A percentile compares a stretch with the other conserved stretches of the same genome.
Evolutionary conservation across 164 flowering plant genomes (phyloP).

Genomic region (Piper longum): DNA sequence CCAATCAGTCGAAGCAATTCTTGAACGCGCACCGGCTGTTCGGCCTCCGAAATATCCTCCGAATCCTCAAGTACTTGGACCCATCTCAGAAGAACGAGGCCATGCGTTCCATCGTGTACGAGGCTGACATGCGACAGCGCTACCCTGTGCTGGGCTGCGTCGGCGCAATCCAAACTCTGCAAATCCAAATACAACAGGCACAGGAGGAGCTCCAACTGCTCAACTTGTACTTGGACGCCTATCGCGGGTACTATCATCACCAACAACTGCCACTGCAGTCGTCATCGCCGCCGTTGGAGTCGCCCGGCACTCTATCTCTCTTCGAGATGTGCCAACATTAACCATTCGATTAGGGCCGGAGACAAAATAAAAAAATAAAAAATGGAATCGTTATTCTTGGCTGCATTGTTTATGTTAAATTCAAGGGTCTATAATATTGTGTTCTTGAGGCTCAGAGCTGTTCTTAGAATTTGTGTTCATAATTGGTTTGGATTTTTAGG

Average conservation of each 20-base stretch:
- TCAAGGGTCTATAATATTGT: too few relatives aligned
- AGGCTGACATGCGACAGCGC: slow-evolving; percentile 23
- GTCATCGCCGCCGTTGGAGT: slow-evolving; percentile 12
- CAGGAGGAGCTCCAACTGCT: slow-evolving; percentile 41
- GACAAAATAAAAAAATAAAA: too few relatives aligned
- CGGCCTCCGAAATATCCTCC: slow-evolving; percentile 37
- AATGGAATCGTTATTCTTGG: too few relatives aligned
- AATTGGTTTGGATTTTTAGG: too few relatives aligned
- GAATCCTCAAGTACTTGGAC: slow-evolving; percentile 14
- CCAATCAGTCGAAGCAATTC: slow-evolving; percentile 26
- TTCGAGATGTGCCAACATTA: too few relatives aligned
- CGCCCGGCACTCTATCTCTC: too few relatives aligned
- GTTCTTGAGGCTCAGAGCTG: too few relatives aligned
- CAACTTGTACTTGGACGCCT: slow-evolving; percentile 21
- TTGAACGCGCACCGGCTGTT: slow-evolving; percentile 38
- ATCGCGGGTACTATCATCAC: too few relatives aligned
- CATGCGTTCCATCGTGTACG: slow-evolving; percentile 24
- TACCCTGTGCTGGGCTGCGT: slow-evolving; percentile 35
- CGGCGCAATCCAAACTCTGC: slow-evolving; percentile 13
- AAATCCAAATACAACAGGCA: slow-evolving; percentile 5
- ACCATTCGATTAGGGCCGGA: too few relatives aligned
- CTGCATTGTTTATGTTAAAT: too few relatives aligned
- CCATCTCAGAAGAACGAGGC: slow-evolving; percentile 17
- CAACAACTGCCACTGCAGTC: slow-evolving; percentile 2
- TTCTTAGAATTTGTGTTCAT: too few relatives aligned